phyloP scores from a whole-genome alignment of 1,139 yeast species.

The Pichia sp. region DNA sequence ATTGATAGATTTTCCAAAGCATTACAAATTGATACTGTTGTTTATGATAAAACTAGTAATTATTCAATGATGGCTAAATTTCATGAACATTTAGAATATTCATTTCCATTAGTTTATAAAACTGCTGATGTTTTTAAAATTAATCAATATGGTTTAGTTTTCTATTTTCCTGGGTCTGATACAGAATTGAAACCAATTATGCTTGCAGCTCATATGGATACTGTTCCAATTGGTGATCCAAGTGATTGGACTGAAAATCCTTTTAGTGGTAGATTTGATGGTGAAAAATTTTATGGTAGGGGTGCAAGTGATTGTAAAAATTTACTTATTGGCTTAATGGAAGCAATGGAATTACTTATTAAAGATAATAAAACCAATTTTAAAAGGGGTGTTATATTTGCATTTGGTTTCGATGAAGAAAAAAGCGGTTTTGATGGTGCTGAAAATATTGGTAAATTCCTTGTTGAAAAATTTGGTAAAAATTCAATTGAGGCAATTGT shows the following conservation, averaged over 20 bases:
- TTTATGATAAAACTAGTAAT: constrained; percentile 40
- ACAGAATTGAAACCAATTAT: constrained; percentile 52
- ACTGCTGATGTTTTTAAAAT: constrained; percentile 35
- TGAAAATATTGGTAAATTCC: constrained; percentile 33
- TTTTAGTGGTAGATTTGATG: constrained; percentile 63
- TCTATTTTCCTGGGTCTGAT: constrained; percentile 40
- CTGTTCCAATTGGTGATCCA: constrained; percentile 65
- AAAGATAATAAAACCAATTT: constrained; percentile 42
- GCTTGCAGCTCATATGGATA: constrained; percentile 76
- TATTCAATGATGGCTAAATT: constrained; percentile 39
- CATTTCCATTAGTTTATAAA: constrained; percentile 39
- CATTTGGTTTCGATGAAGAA: constrained; percentile 75
- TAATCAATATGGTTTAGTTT: constrained; percentile 38
- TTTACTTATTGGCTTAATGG: constrained; percentile 49
- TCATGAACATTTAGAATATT: constrained; percentile 37
- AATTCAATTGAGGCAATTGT: constrained; percentile 51
- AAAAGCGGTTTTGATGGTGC: constrained; percentile 60
- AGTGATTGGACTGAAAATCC: constrained; percentile 67
- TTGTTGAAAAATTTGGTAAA: constrained; percentile 47
- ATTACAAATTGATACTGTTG: constrained; percentile 55
- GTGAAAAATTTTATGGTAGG: constrained; percentile 53
- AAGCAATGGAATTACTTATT: constrained; percentile 48
- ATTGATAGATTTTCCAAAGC: constrained; percentile 46
- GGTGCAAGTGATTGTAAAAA: constrained; percentile 64
- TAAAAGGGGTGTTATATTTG: constrained; percentile 48